Evolutionary conservation across 1,139 yeast species (phyloP).

Genomic region (Magnusiomyces paraingens): DNA sequence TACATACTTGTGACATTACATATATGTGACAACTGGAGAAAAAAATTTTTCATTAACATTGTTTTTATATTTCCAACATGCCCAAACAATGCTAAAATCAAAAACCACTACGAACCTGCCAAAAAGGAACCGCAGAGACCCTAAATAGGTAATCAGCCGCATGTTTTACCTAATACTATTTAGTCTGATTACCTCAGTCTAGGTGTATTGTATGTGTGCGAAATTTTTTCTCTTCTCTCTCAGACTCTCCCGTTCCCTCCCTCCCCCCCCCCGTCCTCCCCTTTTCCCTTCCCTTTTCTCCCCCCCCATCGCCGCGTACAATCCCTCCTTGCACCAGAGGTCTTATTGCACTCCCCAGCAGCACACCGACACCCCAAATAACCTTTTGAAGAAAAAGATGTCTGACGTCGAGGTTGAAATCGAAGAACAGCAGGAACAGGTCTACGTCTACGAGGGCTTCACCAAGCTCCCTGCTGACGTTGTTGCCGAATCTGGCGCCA

Average conservation of each 20-base stretch:
- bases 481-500: constrained; percentile 92
- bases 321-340: constrained; percentile 1
- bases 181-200: too few relatives aligned
- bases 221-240: neutral
- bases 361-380: neutral
- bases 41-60: too few relatives aligned
- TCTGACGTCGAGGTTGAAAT: constrained; percentile 22
- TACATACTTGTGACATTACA: too few relatives aligned
- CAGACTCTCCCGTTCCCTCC: neutral
- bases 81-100: too few relatives aligned
- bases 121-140: neutral
- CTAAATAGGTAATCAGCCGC: neutral
- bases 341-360: neutral
- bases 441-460: constrained; percentile 26
- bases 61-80: too few relatives aligned
- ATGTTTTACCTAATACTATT: too few relatives aligned
- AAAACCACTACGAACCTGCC: too few relatives aligned
- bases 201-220: too few relatives aligned
- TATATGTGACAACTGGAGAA: too few relatives aligned
- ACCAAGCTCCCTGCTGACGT: constrained; percentile 96
- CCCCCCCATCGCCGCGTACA: constrained; percentile 8
- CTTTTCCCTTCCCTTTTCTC: constrained; percentile 1
- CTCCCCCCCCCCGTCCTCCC: neutral
- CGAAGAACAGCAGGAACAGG: constrained; percentile 23
- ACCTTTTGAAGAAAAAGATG: constrained; percentile 20